Evolutionary conservation across 495 filamentous ascomycete genomes (phyloP).

Genomic region (Hyaloscypha variabilis): DNA sequence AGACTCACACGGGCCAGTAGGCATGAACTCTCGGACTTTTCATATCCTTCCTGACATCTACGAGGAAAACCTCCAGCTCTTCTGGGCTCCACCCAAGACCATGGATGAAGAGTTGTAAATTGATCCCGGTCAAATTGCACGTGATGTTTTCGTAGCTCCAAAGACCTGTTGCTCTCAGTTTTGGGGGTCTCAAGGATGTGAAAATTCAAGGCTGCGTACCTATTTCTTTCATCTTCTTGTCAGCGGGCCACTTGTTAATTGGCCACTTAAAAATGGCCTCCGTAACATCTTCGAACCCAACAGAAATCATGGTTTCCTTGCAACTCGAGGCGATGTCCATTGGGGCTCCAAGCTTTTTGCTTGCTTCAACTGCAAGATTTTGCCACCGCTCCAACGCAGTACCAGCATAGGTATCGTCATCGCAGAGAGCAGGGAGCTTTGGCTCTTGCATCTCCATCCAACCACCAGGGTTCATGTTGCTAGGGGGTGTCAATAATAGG

Average conservation of each 20-base stretch:
- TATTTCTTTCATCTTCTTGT: conserved; percentile 28
- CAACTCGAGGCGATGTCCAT: conserved; percentile 29
- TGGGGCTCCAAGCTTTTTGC: neutral
- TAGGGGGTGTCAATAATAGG: neutral
- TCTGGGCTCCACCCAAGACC: conserved; percentile 47
- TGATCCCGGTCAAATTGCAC: conserved; percentile 30
- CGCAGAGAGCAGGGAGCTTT: neutral
- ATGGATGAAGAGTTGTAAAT: conserved; percentile 20
- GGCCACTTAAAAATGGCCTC: conserved; percentile 42
- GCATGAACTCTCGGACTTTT: conserved; percentile 47
- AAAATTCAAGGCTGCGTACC: neutral
- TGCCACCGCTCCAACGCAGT: neutral
- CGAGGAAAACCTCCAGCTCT: conserved; percentile 48
- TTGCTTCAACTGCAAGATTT: conserved; percentile 28
- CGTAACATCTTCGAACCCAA: conserved; percentile 53
- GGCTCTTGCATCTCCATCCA: conserved; percentile 27
- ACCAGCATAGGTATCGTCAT: conserved; percentile 5
- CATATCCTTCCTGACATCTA: conserved; percentile 48
- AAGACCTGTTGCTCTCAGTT: neutral
- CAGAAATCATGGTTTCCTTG: conserved; percentile 43
- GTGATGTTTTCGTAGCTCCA: conserved; percentile 48
- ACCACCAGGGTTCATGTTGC: conserved; percentile 45
- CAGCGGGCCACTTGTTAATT: conserved; percentile 54
- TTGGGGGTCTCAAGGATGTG: neutral
- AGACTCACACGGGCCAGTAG: conserved; percentile 31